phyloP scores from a whole-genome alignment of 1,284 basidiomycete species.

The Austroboletus olivaceoglutinosus region DNA sequence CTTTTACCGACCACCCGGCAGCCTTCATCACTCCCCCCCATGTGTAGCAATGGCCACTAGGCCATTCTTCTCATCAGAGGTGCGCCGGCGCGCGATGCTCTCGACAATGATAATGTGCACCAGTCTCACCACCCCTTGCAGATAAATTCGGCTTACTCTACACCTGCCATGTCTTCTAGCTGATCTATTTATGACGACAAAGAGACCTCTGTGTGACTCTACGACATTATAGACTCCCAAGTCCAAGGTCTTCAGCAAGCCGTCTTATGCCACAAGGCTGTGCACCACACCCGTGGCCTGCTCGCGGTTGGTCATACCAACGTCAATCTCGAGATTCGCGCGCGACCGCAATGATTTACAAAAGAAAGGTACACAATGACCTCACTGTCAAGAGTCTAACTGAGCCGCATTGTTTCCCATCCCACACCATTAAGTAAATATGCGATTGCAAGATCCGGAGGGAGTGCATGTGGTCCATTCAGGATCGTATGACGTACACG shows the following conservation, averaged over 20 bases:
- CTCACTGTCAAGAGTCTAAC: neutral
- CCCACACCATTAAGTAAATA: too few relatives aligned
- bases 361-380: neutral
- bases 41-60: slow-evolving; percentile 8
- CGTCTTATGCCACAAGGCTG: neutral
- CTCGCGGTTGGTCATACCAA: neutral
- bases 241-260: too few relatives aligned
- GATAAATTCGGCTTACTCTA: too few relatives aligned
- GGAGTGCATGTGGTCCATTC: neutral
- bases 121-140: neutral
- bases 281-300: neutral
- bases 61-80: neutral
- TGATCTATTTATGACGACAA: too few relatives aligned
- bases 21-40: slow-evolving; percentile 24
- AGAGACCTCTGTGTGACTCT: too few relatives aligned
- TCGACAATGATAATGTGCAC: neutral
- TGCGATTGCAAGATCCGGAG: too few relatives aligned
- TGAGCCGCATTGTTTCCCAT: neutral
- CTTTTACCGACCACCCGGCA: slow-evolving; percentile 23
- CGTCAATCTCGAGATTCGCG: neutral
- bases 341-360: neutral
- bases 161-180: too few relatives aligned
- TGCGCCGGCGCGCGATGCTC: neutral
- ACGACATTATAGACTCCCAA: too few relatives aligned
- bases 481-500: neutral